Percentiles rank a stretch among this genome's conserved stretches.
These are phyloP conservation scores for Eucalyptus melliodora DNA, from an alignment of 345 rosid genomes.

Conservation along the genomic window DNA sequence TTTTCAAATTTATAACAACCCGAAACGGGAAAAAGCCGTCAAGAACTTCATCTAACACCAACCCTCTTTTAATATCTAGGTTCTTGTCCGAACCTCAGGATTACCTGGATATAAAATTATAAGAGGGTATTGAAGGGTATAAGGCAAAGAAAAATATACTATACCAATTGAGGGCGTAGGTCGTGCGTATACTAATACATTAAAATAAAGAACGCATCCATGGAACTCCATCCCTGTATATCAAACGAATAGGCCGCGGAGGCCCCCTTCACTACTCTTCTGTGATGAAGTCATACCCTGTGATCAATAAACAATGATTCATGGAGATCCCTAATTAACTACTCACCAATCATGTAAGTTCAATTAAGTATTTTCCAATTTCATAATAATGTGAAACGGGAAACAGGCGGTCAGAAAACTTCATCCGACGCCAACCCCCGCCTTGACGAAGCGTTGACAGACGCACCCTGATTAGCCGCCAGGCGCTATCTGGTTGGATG, in stretches of 20 bases:
- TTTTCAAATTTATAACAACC: rapidly evolving
- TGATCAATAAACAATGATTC: background rate
- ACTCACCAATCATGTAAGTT: no score
- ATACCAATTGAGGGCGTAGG: background rate
- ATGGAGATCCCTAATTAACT: background rate
- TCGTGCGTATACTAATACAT: rapidly evolving
- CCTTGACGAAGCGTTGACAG: background rate
- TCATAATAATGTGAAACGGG: no score
- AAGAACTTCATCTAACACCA: background rate
- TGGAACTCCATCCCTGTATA: background rate
- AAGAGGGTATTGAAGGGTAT: no score
- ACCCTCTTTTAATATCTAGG: background rate
- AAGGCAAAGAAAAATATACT: no score
- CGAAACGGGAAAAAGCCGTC: rapidly evolving
- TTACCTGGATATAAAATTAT: no score
- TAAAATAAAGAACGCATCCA: no score
- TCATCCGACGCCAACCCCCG: background rate
- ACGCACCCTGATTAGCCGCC: background rate
- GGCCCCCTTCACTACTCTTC: no score
- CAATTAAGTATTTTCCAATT: no score
- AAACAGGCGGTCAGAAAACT: background rate
- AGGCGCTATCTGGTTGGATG: background rate
- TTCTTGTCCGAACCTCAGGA: background rate
- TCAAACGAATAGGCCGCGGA: background rate
- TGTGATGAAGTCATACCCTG: background rate